These are phyloP conservation scores for Fusarium poae DNA, from an alignment of 2,329 filamentous ascomycete genomes.

Conservation along the genomic window DNA sequence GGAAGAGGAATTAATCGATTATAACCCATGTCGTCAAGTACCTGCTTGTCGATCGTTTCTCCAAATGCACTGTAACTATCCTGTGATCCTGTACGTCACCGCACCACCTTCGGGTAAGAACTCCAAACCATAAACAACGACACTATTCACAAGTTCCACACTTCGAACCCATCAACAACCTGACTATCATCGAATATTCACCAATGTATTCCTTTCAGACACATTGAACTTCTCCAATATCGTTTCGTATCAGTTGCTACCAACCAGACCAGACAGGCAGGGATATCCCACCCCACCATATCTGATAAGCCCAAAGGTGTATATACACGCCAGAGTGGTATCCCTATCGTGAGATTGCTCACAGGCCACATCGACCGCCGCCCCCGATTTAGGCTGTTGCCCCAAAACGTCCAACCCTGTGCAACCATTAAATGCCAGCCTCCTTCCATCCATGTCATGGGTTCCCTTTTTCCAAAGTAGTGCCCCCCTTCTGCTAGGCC, in stretches of 20 bases:
- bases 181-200: not conserved
- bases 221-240: not conserved
- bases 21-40: not conserved
- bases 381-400: conserved; percentile 12
- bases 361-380: conserved; percentile 2
- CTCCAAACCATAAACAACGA: not conserved
- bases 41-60: not conserved
- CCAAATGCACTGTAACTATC: not conserved
- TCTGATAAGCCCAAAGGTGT: conserved; percentile 22
- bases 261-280: conserved; percentile 1
- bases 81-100: not conserved
- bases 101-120: not conserved
- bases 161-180: not conserved
- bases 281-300: conserved; percentile 29
- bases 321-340: conserved; percentile 34
- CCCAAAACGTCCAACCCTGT: conserved; percentile 10
- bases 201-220: rapidly evolving
- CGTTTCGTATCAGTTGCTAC: not conserved
- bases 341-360: conserved; percentile 22
- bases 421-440: not conserved
- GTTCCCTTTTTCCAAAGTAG: not conserved
- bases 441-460: not conserved
- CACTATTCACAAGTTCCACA: not conserved
- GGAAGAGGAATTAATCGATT: not conserved
- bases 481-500: not conserved